phyloP scores from a whole-genome alignment of 768 basidiomycete species.

The Podaxis sp. region DNA sequence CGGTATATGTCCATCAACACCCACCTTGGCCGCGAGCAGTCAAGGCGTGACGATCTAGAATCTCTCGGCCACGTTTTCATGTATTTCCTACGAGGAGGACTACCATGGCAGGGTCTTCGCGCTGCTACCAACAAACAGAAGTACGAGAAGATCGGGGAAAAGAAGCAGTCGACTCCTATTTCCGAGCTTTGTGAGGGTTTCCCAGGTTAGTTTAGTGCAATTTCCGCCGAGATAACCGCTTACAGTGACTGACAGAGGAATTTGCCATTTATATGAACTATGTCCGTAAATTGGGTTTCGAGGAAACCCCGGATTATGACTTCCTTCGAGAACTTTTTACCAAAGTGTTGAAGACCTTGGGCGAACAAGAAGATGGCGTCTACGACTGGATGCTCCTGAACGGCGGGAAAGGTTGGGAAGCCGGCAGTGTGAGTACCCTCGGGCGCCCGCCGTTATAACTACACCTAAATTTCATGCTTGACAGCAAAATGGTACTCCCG shows the following conservation, averaged over 20 bases:
- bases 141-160: slow-evolving; percentile 99
- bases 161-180: slow-evolving; percentile 93
- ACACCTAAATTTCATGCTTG: not conserved
- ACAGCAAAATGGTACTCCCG: slow-evolving; percentile 50
- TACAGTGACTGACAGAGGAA: slow-evolving; percentile 59
- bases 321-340: slow-evolving; percentile 93
- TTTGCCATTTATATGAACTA: slow-evolving; percentile 99
- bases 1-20: slow-evolving; percentile 99
- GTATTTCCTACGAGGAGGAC: slow-evolving; percentile 95
- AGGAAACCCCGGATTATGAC: slow-evolving; percentile 96
- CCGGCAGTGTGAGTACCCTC: slow-evolving; percentile 55
- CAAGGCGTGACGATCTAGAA: slow-evolving; percentile 93
- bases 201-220: slow-evolving; percentile 58
- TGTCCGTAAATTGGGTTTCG: slow-evolving; percentile 96
- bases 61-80: slow-evolving; percentile 98
- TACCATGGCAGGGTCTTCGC: slow-evolving; percentile 97
- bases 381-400: slow-evolving; percentile 98
- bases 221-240: not conserved
- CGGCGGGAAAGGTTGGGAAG: slow-evolving; percentile 95
- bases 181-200: slow-evolving; percentile 94
- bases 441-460: slow-evolving; percentile 26
- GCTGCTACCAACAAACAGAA: slow-evolving; percentile 99
- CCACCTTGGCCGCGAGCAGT: slow-evolving; percentile 92
- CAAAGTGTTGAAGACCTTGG: slow-evolving; percentile 83
- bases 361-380: slow-evolving; percentile 86